A percentile compares a stretch with the other conserved stretches of the same genome.
These are phyloP conservation scores for Tulasnella sp. DNA, from an alignment of 768 basidiomycete genomes.

Conservation along the genomic window DNA sequence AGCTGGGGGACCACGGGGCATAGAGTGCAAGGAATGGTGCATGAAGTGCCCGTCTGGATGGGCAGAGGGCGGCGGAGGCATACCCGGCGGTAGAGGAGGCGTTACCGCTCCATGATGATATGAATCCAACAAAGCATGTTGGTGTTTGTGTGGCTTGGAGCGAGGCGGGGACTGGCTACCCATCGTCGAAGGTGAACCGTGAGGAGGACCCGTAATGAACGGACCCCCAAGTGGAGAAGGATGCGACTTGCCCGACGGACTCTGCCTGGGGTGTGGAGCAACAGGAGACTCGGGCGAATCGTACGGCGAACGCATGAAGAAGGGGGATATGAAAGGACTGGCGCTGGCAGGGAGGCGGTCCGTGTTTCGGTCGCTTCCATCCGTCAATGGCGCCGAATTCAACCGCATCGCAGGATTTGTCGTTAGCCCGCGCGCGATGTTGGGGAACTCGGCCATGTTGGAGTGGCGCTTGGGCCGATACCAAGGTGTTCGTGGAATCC, in stretches of 20 bases:
- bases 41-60: background rate
- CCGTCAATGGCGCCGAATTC: conserved; percentile 2
- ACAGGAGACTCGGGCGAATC: background rate
- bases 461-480: background rate
- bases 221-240: background rate
- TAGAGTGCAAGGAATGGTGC: background rate
- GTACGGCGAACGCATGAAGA: conserved; percentile 5
- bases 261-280: background rate
- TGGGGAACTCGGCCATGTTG: background rate
- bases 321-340: conserved; percentile 8
- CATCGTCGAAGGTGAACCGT: conserved; percentile 1
- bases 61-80: background rate
- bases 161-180: background rate
- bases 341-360: conserved; percentile 2
- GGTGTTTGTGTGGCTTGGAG: background rate
- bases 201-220: background rate
- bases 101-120: background rate
- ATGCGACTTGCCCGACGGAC: background rate
- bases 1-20: background rate
- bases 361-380: conserved; percentile 8
- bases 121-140: conserved; percentile 9
- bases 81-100: background rate
- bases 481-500: conserved; percentile 8
- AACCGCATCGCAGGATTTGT: background rate
- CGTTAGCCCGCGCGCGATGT: background rate